Percentiles rank a stretch among this genome's conserved stretches.
These are phyloP conservation scores for Alternaria novae-zelandiae DNA, from an alignment of 2,329 filamentous ascomycete genomes.

Conservation along the genomic window DNA sequence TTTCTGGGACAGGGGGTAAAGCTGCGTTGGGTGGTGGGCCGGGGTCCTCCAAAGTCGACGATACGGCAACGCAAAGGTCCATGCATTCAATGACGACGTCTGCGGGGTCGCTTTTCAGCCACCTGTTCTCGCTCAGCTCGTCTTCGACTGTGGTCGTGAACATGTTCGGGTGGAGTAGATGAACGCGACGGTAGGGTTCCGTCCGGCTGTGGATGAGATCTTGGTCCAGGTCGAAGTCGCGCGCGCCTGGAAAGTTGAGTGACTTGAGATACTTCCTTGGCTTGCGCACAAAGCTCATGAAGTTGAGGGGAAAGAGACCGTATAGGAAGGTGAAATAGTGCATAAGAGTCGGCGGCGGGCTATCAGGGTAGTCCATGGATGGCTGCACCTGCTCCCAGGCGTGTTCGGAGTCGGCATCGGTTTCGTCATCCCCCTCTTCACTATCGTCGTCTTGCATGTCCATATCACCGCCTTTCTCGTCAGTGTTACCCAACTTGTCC, in stretches of 20 bases:
- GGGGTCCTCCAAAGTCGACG: constrained; percentile 52
- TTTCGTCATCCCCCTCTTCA: constrained; percentile 45
- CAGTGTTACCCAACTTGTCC: constrained; percentile 61
- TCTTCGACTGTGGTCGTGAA: constrained; percentile 80
- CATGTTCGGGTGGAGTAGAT: constrained; percentile 84
- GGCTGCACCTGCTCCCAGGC: constrained; percentile 71
- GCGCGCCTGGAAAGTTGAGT: constrained; percentile 70
- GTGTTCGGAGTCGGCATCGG: constrained; percentile 34
- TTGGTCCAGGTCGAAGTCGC: constrained; percentile 79
- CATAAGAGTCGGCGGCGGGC: constrained; percentile 68
- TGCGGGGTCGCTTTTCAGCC: constrained; percentile 79
- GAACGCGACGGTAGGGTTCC: constrained; percentile 74
- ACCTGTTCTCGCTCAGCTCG: constrained; percentile 78
- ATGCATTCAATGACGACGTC: constrained; percentile 83
- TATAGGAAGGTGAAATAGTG: constrained; percentile 84
- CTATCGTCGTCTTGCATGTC: constrained; percentile 36
- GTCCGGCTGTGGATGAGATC: constrained; percentile 78
- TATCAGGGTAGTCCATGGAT: constrained; percentile 62
- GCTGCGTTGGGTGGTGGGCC: constrained; percentile 56
- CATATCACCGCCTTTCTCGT: constrained; percentile 12
- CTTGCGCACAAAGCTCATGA: constrained; percentile 85
- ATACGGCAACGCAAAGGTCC: constrained; percentile 63
- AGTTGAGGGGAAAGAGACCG: constrained; percentile 83
- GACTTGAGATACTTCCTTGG: constrained; percentile 79
- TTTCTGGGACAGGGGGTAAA: constrained; percentile 51